phyloP scores from a whole-genome alignment of 495 filamentous ascomycete species.

The Penicilliopsis zonata region DNA sequence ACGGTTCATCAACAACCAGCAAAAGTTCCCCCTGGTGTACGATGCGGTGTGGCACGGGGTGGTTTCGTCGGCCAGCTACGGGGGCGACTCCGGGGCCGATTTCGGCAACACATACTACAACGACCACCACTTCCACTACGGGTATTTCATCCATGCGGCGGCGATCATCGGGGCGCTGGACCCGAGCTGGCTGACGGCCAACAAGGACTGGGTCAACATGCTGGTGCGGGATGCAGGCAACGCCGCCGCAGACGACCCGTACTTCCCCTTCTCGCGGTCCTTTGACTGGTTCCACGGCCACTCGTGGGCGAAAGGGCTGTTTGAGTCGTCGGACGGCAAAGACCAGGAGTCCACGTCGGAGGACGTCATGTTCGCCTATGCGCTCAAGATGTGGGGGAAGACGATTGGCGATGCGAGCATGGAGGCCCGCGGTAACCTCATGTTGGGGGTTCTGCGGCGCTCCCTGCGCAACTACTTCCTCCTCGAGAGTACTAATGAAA shows the following conservation, averaged over 20 bases:
- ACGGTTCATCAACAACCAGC: slow-evolving; percentile 64
- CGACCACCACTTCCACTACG: slow-evolving; percentile 92
- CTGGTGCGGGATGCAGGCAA: slow-evolving; percentile 73
- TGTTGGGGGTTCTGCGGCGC: slow-evolving; percentile 63
- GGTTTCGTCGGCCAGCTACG: slow-evolving; percentile 69
- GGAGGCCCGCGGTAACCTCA: slow-evolving; percentile 78
- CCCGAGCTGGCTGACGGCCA: slow-evolving; percentile 56
- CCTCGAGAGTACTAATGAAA: slow-evolving; percentile 52
- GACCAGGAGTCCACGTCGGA: slow-evolving; percentile 88
- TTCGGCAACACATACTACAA: slow-evolving; percentile 86
- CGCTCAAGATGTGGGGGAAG: slow-evolving; percentile 87
- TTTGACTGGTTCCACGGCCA: slow-evolving; percentile 97
- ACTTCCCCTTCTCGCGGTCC: slow-evolving; percentile 73
- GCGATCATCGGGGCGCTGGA: slow-evolving; percentile 78
- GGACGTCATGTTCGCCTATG: slow-evolving; percentile 80
- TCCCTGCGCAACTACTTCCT: slow-evolving; percentile 73
- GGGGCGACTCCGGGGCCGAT: slow-evolving; percentile 58
- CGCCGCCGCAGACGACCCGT: slow-evolving; percentile 52
- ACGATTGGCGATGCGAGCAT: slow-evolving; percentile 63
- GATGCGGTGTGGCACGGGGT: slow-evolving; percentile 77
- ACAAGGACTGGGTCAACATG: slow-evolving; percentile 71
- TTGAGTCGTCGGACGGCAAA: slow-evolving; percentile 80
- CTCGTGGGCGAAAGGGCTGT: slow-evolving; percentile 94
- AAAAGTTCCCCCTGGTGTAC: slow-evolving; percentile 69
- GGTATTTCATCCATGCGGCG: slow-evolving; percentile 82